Percentiles rank a stretch among this genome's conserved stretches.
phyloP scores from a whole-genome alignment of 1,284 basidiomycete genomes.

The Stygiomarasmius scandens region DNA sequence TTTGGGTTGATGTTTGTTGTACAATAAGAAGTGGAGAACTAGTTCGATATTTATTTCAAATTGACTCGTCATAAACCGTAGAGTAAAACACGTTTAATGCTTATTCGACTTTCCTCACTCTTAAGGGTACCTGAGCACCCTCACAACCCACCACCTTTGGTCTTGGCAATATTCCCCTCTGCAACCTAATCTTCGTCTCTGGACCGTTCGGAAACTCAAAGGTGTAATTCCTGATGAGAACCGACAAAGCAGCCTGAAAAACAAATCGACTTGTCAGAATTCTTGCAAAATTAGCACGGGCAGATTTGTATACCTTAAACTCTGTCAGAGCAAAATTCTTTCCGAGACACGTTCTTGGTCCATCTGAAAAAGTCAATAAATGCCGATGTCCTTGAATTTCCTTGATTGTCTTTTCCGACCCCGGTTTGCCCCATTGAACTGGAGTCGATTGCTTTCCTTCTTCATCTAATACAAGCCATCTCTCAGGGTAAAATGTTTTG shows the following conservation, averaged over 20 bases:
- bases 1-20: too few relatives aligned
- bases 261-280: background rate
- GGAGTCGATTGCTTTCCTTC: too few relatives aligned
- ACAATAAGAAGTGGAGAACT: too few relatives aligned
- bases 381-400: constrained; percentile 43
- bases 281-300: constrained; percentile 21
- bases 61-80: too few relatives aligned
- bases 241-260: constrained; percentile 47
- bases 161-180: constrained; percentile 40
- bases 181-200: constrained; percentile 36
- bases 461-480: constrained; percentile 32
- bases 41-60: too few relatives aligned
- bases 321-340: constrained; percentile 46
- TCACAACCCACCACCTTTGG: constrained; percentile 45
- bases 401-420: constrained; percentile 28
- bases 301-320: constrained; percentile 45
- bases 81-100: too few relatives aligned
- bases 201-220: constrained; percentile 48
- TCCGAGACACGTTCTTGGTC: constrained; percentile 49
- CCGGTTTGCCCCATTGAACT: too few relatives aligned
- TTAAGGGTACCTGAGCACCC: constrained; percentile 45
- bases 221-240: constrained; percentile 44
- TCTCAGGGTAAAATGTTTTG: constrained; percentile 40
- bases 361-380: constrained; percentile 52
- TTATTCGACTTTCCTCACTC: constrained; percentile 25